Conservation (phyloP, 208 protist genomes). For the Trichomonas vaginalis region DNA sequence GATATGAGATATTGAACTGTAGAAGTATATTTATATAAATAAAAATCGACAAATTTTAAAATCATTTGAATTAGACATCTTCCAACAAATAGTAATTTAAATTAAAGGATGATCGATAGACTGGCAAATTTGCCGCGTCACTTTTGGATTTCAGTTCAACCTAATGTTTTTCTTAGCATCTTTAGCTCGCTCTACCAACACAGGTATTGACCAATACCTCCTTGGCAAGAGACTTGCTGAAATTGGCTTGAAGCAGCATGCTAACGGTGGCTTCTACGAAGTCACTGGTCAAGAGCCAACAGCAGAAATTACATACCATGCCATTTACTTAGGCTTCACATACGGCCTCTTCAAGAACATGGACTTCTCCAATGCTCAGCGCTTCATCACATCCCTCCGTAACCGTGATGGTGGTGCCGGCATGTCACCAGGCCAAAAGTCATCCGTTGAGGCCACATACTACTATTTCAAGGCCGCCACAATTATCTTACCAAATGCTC, state of each 20-base stretch:
- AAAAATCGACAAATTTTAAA: too few relatives aligned
- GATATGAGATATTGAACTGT: too few relatives aligned
- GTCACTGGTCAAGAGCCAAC: background rate
- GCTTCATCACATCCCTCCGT: background rate
- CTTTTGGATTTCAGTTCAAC: background rate
- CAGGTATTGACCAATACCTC: background rate
- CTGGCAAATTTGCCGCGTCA: too few relatives aligned
- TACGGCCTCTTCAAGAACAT: background rate
- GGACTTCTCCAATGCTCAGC: background rate
- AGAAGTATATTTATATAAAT: too few relatives aligned
- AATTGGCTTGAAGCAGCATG: background rate
- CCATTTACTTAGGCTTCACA: background rate
- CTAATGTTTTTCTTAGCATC: background rate
- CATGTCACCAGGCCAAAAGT: background rate
- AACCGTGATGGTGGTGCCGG: constrained; percentile 13
- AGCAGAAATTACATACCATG: background rate
- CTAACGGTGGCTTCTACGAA: background rate
- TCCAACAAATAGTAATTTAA: too few relatives aligned
- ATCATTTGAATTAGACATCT: too few relatives aligned
- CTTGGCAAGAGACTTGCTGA: background rate
- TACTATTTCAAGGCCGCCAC: background rate
- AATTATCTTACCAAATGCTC: background rate
- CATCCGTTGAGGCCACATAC: background rate
- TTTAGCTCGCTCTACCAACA: background rate
- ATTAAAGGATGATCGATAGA: too few relatives aligned